Percentiles rank a stretch among this genome's conserved stretches.
phyloP scores from a whole-genome alignment of 768 basidiomycete species.

The Rhodocollybia butyracea region DNA sequence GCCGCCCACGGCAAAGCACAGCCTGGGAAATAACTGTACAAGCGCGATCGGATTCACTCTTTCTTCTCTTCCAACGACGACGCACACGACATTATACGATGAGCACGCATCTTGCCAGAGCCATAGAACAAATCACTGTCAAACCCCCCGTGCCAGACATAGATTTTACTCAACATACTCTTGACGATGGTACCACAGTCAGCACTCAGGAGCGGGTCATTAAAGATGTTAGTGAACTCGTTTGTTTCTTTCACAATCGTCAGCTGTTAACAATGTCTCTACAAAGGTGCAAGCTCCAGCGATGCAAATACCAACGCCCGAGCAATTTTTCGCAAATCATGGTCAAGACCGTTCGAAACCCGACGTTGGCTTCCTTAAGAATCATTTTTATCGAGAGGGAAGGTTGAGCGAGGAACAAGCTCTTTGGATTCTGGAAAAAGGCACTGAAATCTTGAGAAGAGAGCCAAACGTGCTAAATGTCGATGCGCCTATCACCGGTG shows the following conservation, averaged over 20 bases:
- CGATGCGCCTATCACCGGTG: constrained; percentile 97
- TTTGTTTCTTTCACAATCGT: background rate
- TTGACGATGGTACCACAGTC: constrained; percentile 89
- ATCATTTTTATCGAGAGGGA: constrained; percentile 98
- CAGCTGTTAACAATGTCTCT: background rate
- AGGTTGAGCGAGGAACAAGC: constrained; percentile 93
- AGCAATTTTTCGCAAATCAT: constrained; percentile 83
- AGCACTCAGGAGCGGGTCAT: constrained; percentile 94
- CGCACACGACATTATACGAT: constrained; percentile 21
- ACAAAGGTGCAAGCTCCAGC: constrained; percentile 95
- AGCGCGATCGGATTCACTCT: constrained; percentile 6
- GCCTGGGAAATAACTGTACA: constrained; percentile 1
- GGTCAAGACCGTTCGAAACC: constrained; percentile 84
- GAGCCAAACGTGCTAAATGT: constrained; percentile 93
- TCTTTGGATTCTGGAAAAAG: constrained; percentile 86
- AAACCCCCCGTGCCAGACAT: constrained; percentile 55
- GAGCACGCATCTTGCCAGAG: constrained; percentile 59
- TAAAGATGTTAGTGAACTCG: constrained; percentile 71
- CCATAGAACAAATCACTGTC: constrained; percentile 62
- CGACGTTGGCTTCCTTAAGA: constrained; percentile 95
- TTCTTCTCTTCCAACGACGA: constrained; percentile 6
- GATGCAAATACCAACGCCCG: constrained; percentile 85
- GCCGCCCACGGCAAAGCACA: background rate
- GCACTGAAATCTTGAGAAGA: constrained; percentile 73
- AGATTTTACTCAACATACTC: constrained; percentile 89